Evolutionary conservation across 305 asterid species (phyloP), one percentile per base, ranked within the genome.

Genomic region (Caryopteris hybrid): DNA sequence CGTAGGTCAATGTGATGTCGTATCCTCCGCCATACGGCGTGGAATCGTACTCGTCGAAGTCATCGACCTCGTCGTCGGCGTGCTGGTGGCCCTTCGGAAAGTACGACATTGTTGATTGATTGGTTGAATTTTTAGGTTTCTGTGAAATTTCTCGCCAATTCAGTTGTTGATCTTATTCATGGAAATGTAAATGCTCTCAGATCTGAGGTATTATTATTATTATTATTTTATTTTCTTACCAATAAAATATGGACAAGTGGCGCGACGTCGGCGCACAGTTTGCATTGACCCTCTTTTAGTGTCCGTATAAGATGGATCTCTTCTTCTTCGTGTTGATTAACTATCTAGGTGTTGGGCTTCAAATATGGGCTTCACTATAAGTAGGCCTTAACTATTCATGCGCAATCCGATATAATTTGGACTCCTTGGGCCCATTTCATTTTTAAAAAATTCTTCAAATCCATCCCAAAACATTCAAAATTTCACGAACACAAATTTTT

Each of bases 21-120:
- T 86, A 92, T 41, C 97, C 96, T 8, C 98, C 97, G 29, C 86
- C 88, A 75, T 89, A 92, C 0, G 96, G 98, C 64, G 95, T 86
- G 65, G 94, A 57, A 59, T 92, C 98, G 77, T 68, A 89, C 80
- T 89, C 96, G 36, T 87, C 89, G 80, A 86, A 92, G 76, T 86
- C 95, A 66, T 80, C 88, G 41, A 76, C 83, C 13, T 74, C 86
- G 21, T 86, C 92, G 74, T 42, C 86, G 61, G 71, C 43, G 63
- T 54, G 77, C 38, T 36, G 87, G 79, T 85, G 90, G 74, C 86
- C 96, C 76, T 81, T 86, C 0, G 91, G 82, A n/a, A 75, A 89
- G 89, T 89, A 92, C 66, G 98, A 87, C 96, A 91, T 91, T 50
- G 53, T 66, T 64, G 69, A 36, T 55, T 18, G 72, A 14, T 42